Conservation (phyloP, 176 grass and related monocot genomes). For the Bromus sterilis region DNA sequence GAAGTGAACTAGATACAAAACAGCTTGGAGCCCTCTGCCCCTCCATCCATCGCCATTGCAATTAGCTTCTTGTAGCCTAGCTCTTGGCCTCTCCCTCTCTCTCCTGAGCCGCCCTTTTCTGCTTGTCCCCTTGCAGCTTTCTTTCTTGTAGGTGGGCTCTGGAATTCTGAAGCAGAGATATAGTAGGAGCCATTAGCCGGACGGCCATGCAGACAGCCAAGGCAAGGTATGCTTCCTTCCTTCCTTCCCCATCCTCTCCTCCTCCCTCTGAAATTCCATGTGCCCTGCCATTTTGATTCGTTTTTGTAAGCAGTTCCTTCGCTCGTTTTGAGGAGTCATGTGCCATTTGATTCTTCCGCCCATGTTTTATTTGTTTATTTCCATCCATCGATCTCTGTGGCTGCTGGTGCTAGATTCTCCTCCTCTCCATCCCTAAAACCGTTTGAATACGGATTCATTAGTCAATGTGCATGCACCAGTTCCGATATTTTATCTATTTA, state of each 20-base stretch:
- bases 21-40: background rate
- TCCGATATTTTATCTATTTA: too few species aligned
- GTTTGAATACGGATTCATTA: background rate
- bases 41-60: conserved; percentile 1
- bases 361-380: conserved; percentile 25
- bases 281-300: conserved; percentile 17
- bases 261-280: conserved; percentile 24
- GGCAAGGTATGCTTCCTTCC: conserved; percentile 44
- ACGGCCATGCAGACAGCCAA: conserved; percentile 58
- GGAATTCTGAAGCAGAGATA: conserved; percentile 24
- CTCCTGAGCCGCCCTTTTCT: conserved; percentile 28
- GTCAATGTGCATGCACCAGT: conserved; percentile 22
- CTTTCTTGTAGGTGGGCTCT: conserved; percentile 13
- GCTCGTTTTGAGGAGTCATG: background rate
- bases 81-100: background rate
- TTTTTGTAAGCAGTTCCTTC: background rate
- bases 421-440: background rate
- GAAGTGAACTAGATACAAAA: conserved; percentile 22
- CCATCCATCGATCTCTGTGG: background rate
- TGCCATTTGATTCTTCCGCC: conserved; percentile 17
- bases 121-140: conserved; percentile 38
- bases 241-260: conserved; percentile 11
- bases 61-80: conserved; percentile 21
- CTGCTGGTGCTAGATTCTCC: conserved; percentile 23
- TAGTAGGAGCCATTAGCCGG: background rate